A percentile compares a stretch with the other conserved stretches of the same genome.
phyloP scores from a whole-genome alignment of 768 basidiomycete species.

The Thelephora aurantiotincta region DNA sequence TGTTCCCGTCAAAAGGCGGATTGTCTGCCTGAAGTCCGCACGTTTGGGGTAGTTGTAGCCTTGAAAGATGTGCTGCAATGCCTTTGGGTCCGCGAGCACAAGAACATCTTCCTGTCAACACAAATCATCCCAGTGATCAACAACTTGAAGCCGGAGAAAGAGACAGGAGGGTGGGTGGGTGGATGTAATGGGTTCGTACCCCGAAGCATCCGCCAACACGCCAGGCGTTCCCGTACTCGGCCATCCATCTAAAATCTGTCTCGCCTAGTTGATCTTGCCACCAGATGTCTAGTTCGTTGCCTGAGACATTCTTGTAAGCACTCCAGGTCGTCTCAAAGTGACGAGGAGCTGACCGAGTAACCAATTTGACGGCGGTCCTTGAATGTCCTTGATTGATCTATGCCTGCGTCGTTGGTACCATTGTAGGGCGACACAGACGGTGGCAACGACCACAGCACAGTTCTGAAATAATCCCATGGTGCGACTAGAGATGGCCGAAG shows the following conservation, averaged over 20 bases:
- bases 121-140: not conserved
- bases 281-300: not conserved
- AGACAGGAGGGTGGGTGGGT: not conserved
- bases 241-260: not conserved
- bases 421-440: not conserved
- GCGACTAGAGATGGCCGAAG: not conserved
- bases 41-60: slow-evolving; percentile 16
- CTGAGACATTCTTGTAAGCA: not conserved
- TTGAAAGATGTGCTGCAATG: slow-evolving; percentile 16
- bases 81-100: slow-evolving; percentile 16
- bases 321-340: too few species aligned
- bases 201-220: not conserved
- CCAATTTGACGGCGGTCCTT: slow-evolving; percentile 9
- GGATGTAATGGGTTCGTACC: not conserved
- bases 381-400: slow-evolving; percentile 7
- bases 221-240: not conserved
- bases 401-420: slow-evolving; percentile 6
- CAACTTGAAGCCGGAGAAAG: not conserved
- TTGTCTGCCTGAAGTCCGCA: slow-evolving; percentile 4
- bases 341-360: slow-evolving; percentile 5
- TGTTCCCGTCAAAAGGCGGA: slow-evolving; percentile 12
- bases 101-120: slow-evolving; percentile 14
- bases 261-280: not conserved
- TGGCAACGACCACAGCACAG: too few species aligned
- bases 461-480: too few species aligned